Conservation (phyloP, 495 filamentous ascomycete genomes). For the Penicillium manginii region DNA sequence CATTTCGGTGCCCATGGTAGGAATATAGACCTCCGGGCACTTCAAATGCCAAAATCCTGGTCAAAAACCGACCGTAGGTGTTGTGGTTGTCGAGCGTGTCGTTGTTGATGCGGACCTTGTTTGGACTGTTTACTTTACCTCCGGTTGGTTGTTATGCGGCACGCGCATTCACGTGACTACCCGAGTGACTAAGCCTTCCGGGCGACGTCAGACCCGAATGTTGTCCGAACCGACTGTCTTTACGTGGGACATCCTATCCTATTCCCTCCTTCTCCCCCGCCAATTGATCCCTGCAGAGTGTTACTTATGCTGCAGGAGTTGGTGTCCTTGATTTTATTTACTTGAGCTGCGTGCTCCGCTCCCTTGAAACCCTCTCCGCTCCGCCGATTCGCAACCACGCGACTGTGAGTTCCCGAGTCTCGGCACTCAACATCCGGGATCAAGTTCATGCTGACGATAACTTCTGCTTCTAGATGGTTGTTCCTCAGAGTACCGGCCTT, state of each 20-base stretch:
- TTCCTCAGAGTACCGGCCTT: constrained; percentile 24
- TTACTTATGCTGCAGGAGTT: constrained; percentile 32
- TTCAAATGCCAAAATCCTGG: constrained; percentile 1
- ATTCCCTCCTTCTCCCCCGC: constrained; percentile 7
- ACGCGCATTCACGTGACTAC: constrained; percentile 36
- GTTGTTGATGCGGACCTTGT: constrained; percentile 28
- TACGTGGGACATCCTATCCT: constrained; percentile 14
- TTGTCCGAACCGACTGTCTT: constrained; percentile 14
- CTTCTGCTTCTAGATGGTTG: constrained; percentile 25
- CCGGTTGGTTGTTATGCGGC: constrained; percentile 30
- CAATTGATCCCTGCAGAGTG: constrained; percentile 16
- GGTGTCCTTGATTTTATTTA: constrained; percentile 24
- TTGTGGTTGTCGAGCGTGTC: constrained; percentile 16
- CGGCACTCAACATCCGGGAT: constrained; percentile 13
- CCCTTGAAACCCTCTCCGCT: constrained; percentile 14
- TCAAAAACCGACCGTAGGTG: constrained; percentile 13
- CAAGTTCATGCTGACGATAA: constrained; percentile 10
- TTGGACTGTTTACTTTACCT: constrained; percentile 41
- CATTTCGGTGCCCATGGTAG: constrained; percentile 46
- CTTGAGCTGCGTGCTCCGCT: constrained; percentile 36
- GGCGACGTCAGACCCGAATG: constrained; percentile 30
- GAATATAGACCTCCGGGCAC: constrained; percentile 7
- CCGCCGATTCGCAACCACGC: constrained; percentile 33
- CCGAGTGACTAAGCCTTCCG: constrained; percentile 25
- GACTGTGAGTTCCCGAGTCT: constrained; percentile 33